Base-by-base conservation (phyloP, 1,139 yeast species). In the Lodderomyces oxycetoniae region DNA sequence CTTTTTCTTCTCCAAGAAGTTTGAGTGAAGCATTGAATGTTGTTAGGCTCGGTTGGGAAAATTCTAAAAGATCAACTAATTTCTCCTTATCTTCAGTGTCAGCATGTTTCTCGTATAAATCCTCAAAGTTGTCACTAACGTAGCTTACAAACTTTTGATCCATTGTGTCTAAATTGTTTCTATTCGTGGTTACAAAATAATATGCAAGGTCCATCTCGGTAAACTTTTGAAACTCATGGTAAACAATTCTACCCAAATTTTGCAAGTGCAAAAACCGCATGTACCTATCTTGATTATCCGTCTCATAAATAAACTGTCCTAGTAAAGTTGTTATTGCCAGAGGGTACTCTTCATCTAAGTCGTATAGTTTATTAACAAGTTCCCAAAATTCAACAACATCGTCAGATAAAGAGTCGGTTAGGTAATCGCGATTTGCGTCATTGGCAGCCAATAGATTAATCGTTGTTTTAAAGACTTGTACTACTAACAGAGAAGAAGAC, bases 401-500 rank as follows among this genome's bases (percentile, higher is more conserved):
- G 10, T 39, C 36, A 8, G 40, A 43, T n/a, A n/a, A n/a, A n/a
- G n/a, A n/a, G n/a, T n/a, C n/a, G 17, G 44, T 40, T 17, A 64
- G 35, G 21, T 38, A 46, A 2, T 38, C 39, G 24, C 73, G 37
- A 45, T 67, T 67, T 6, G 35, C 36, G 34, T 62, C 68, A 40
- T 53, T 62, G 42, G 60, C 62, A 4, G 74, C 73, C 28, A 59
- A 45, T 34, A 57, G 47, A 37, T 67, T 67, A 37, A 67, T 50
- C 8, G 63, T 42, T 1, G 57, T 63, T 30, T 69, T 41, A 9
- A 60, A 45, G 4, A 30, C 16, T 5, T 13, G 20, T 4, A 5
- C 15, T 3, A 11, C 3, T 15, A 30, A n/a, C 10, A 2, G 3
- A n/a, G 19, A 17, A 3, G n/a, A n/a, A n/a, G n/a, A n/a, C n/a